Percentiles rank a stretch among this genome's conserved stretches.
These are phyloP conservation scores for Leccinum colubrinum DNA, from an alignment of 1,284 basidiomycete species.

Conservation along the genomic window DNA sequence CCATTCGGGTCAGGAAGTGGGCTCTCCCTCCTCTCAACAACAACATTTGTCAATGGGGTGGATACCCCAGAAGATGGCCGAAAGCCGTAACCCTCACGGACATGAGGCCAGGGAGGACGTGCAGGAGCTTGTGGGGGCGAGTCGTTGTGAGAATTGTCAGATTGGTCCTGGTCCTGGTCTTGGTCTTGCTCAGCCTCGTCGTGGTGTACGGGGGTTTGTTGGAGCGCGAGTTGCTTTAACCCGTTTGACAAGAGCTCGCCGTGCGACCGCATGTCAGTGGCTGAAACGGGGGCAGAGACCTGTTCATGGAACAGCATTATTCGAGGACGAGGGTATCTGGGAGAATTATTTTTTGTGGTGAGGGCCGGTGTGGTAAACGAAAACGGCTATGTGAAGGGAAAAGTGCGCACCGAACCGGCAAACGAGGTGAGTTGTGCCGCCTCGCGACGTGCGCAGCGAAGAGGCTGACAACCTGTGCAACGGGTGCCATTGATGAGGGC, in stretches of 20 bases:
- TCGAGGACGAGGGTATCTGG: not conserved
- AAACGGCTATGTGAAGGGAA: slow-evolving; percentile 29
- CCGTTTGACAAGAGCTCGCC: slow-evolving; percentile 24
- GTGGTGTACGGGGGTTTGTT: slow-evolving; percentile 1
- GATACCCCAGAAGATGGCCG: slow-evolving; percentile 63
- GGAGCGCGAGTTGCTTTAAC: slow-evolving; percentile 24
- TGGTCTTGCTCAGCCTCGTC: not conserved
- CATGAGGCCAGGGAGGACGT: slow-evolving; percentile 32
- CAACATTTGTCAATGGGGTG: slow-evolving; percentile 50
- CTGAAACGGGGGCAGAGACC: slow-evolving; percentile 1
- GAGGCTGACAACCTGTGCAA: slow-evolving; percentile 19
- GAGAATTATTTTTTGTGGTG: not conserved
- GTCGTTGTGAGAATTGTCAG: slow-evolving; percentile 5
- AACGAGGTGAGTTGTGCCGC: slow-evolving; percentile 3
- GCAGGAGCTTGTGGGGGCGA: slow-evolving; percentile 14
- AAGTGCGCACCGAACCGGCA: slow-evolving; percentile 6
- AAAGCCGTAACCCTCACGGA: slow-evolving; percentile 81
- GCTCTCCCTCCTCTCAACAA: slow-evolving; percentile 26
- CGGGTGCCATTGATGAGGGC: slow-evolving; percentile 1
- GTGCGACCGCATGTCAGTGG: slow-evolving; percentile 19
- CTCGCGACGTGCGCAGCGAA: not conserved
- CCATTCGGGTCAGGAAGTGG: slow-evolving; percentile 84
- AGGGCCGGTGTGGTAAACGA: not conserved
- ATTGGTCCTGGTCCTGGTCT: not conserved
- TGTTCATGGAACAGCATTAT: not conserved